Evolutionary conservation across 2,329 filamentous ascomycete genomes (phyloP).

Genomic region (Diatrype stigma): DNA sequence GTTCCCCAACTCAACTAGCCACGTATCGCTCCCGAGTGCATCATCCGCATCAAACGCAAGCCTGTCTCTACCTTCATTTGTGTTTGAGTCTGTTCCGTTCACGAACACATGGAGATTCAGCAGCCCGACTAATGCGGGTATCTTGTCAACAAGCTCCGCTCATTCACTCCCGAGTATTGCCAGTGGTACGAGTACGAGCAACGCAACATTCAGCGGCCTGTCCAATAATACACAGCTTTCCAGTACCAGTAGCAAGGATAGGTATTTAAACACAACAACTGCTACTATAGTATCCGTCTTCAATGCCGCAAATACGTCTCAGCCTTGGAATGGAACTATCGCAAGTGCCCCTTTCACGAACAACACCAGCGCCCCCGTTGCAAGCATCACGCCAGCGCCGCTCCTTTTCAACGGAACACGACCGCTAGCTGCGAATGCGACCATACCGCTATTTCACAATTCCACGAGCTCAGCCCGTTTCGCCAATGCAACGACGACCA

Average conservation of each 20-base stretch:
- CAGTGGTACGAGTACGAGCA: background rate
- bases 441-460: background rate
- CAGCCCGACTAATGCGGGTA: conserved; percentile 1
- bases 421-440: background rate
- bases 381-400: background rate
- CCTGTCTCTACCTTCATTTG: background rate
- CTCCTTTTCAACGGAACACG: conserved; percentile 2
- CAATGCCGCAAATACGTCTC: background rate
- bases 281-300: background rate
- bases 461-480: conserved; percentile 3
- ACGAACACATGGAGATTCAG: background rate
- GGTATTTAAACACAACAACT: background rate
- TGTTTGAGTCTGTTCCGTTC: background rate
- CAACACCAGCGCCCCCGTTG: conserved; percentile 3
- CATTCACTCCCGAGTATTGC: background rate
- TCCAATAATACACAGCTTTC: background rate
- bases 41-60: background rate
- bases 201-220: conserved; percentile 4
- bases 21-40: background rate
- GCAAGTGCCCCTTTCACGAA: conserved; percentile 9
- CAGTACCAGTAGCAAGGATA: background rate
- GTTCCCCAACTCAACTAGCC: conserved; percentile 12
- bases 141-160: background rate
- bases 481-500: conserved; percentile 6
- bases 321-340: conserved; percentile 2